Evolutionary conservation across 495 filamentous ascomycete genomes (phyloP).

Genomic region (Margaritispora aquatica): DNA sequence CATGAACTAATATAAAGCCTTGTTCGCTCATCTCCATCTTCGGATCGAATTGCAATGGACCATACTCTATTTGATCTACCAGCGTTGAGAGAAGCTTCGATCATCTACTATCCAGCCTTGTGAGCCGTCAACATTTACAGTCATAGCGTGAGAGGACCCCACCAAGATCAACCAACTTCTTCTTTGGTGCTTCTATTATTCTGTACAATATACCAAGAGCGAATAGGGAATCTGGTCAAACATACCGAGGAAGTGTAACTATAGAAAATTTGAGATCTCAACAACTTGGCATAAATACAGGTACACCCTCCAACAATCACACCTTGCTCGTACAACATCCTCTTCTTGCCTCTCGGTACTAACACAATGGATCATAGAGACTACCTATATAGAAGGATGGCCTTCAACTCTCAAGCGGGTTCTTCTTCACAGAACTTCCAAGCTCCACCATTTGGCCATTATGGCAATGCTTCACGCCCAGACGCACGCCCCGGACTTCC

Average conservation of each 20-base stretch:
- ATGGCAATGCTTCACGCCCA: slow-evolving; percentile 2
- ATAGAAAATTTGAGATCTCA: background rate
- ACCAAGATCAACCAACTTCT: background rate
- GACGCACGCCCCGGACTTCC: slow-evolving; percentile 1
- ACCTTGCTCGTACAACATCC: background rate
- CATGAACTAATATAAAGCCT: background rate
- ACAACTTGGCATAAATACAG: background rate
- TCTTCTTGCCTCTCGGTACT: background rate
- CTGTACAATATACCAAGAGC: background rate
- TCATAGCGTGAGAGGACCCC: background rate
- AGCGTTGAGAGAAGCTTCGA: background rate
- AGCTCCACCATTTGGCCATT: slow-evolving; percentile 3
- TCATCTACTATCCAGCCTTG: background rate
- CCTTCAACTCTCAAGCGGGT: slow-evolving; percentile 13
- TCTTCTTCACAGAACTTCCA: slow-evolving; percentile 3
- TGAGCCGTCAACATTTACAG: background rate
- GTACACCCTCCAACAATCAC: background rate
- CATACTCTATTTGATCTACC: background rate
- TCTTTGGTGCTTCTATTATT: no score
- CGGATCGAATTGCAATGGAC: background rate
- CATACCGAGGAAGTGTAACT: background rate
- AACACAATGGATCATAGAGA: background rate
- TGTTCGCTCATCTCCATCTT: no score
- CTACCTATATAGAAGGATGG: slow-evolving; percentile 11
- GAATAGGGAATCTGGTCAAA: background rate